These are phyloP conservation scores for Cryphonectria carpinicola DNA, from an alignment of 2,329 filamentous ascomycete species.

Conservation along the genomic window DNA sequence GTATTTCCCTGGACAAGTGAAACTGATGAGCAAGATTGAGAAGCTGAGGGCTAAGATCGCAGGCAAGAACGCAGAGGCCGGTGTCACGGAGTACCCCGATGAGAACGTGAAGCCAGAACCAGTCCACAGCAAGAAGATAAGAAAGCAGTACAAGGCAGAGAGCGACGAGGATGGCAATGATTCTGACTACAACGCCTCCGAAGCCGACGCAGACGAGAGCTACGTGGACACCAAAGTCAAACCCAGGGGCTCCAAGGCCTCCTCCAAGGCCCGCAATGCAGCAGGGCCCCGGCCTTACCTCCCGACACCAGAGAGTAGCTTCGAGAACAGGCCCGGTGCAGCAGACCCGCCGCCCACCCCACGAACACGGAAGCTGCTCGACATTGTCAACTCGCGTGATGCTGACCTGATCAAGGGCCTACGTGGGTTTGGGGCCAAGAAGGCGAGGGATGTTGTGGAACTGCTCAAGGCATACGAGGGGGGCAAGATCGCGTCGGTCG, in stretches of 20 bases:
- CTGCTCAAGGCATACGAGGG: slow-evolving; percentile 52
- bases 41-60: slow-evolving; percentile 60
- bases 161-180: slow-evolving; percentile 47
- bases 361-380: slow-evolving; percentile 64
- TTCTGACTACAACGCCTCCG: slow-evolving; percentile 46
- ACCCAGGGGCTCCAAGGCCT: slow-evolving; percentile 23
- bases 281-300: slow-evolving; percentile 31
- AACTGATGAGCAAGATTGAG: slow-evolving; percentile 72
- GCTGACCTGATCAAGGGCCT: slow-evolving; percentile 66
- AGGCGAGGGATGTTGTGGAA: slow-evolving; percentile 64
- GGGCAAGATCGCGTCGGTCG: slow-evolving; percentile 51
- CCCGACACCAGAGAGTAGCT: slow-evolving; percentile 40
- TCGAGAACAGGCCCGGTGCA: background rate
- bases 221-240: slow-evolving; percentile 33
- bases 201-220: slow-evolving; percentile 47
- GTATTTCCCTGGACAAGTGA: slow-evolving; percentile 84
- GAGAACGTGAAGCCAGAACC: background rate
- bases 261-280: slow-evolving; percentile 3
- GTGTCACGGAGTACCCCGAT: background rate
- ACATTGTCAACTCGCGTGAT: slow-evolving; percentile 76
- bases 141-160: slow-evolving; percentile 40
- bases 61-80: slow-evolving; percentile 22
- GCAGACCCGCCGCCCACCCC: slow-evolving; percentile 39
- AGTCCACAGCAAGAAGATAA: slow-evolving; percentile 33
- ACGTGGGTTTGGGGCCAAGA: slow-evolving; percentile 74